Conservation (phyloP, 768 basidiomycete genomes). For the Naganishia friedmannii region DNA sequence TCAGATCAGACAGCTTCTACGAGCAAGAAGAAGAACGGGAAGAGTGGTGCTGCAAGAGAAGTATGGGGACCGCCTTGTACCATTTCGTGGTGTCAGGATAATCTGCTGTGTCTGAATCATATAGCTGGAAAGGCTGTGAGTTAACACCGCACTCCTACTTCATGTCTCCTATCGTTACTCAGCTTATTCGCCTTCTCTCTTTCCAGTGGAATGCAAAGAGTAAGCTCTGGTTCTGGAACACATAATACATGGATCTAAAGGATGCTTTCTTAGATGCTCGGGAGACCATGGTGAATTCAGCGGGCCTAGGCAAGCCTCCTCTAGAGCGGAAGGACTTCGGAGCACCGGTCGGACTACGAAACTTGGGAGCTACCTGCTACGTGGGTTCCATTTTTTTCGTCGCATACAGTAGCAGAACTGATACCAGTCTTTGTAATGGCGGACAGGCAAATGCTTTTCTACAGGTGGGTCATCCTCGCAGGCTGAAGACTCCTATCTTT, state of each 20-base stretch:
- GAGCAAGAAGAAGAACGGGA: slow-evolving; percentile 20
- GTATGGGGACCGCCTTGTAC: slow-evolving; percentile 28
- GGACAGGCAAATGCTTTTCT: slow-evolving; percentile 82
- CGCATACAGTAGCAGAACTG: not conserved
- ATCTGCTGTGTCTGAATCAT: slow-evolving; percentile 83
- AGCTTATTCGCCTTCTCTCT: not conserved
- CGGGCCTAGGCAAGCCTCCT: slow-evolving; percentile 10
- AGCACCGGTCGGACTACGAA: slow-evolving; percentile 53
- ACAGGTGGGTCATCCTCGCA: slow-evolving; percentile 59
- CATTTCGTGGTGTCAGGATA: slow-evolving; percentile 61
- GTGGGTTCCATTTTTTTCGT: slow-evolving; percentile 33
- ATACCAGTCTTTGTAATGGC: not conserved
- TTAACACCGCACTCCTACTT: slow-evolving; percentile 40
- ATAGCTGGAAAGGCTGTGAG: slow-evolving; percentile 82
- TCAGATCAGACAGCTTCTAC: slow-evolving; percentile 16
- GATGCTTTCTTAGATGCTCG: not conserved
- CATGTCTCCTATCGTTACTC: not conserved
- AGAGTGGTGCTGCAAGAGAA: slow-evolving; percentile 14
- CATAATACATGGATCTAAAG: not conserved
- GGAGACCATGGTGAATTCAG: not conserved
- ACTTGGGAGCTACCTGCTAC: slow-evolving; percentile 95
- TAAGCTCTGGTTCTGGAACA: not conserved
- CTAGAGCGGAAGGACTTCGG: not conserved
- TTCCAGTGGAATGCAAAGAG: slow-evolving; percentile 19
- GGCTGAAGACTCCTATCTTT: not conserved